These are phyloP conservation scores for Solanum chaucha DNA, from an alignment of 257 asterid species.

Conservation along the genomic window DNA sequence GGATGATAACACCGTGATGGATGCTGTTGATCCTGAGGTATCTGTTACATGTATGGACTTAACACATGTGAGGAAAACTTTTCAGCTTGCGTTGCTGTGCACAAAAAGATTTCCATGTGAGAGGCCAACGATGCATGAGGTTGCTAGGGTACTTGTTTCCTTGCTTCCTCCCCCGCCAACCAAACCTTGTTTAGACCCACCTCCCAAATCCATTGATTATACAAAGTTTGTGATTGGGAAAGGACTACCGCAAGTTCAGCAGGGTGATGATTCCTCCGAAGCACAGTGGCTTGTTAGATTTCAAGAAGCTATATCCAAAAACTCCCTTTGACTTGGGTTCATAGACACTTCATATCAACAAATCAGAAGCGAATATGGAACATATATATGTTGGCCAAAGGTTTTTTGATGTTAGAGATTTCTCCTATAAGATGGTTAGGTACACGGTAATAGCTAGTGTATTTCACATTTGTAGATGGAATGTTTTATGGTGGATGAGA, in stretches of 20 bases:
- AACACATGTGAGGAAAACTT: conserved; percentile 57
- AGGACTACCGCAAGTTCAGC: conserved; percentile 31
- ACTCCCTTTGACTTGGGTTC: conserved; percentile 28
- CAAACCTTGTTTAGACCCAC: conserved; percentile 19
- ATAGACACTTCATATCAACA: background rate
- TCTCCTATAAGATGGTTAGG: background rate
- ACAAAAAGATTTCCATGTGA: conserved; percentile 59
- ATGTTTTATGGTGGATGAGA: background rate
- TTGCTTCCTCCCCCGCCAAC: conserved; percentile 49
- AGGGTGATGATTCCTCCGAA: conserved; percentile 48
- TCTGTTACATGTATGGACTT: conserved; percentile 74
- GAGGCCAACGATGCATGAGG: conserved; percentile 92
- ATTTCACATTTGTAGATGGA: background rate
- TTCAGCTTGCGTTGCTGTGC: conserved; percentile 87
- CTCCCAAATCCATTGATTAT: conserved; percentile 34
- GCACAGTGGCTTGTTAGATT: conserved; percentile 81
- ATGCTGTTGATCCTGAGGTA: conserved; percentile 85
- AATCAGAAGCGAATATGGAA: background rate
- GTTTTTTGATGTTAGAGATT: background rate
- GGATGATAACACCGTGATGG: conserved; percentile 79
- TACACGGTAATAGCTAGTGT: background rate
- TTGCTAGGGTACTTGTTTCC: conserved; percentile 59
- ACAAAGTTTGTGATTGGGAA: conserved; percentile 41
- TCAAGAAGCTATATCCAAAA: conserved; percentile 78
- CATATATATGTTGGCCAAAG: background rate